These are phyloP conservation scores for Gastrolobium bilobum DNA, from an alignment of 306 rosid genomes.

Conservation along the genomic window DNA sequence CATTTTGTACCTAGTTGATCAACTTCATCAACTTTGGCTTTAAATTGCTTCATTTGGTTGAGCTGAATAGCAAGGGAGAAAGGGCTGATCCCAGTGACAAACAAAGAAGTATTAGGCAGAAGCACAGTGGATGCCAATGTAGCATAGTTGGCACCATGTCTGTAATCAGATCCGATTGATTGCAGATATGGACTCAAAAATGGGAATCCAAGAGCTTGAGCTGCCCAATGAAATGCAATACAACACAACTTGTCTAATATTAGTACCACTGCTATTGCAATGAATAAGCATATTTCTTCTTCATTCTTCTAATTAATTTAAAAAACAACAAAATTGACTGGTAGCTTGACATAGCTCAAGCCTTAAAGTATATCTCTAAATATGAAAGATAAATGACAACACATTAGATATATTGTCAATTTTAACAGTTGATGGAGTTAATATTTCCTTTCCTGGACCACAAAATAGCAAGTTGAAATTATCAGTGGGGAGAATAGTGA, in stretches of 20 bases:
- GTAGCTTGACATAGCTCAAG: background rate
- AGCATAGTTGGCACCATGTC: conserved; percentile 83
- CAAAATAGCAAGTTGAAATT: background rate
- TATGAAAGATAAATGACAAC: conserved; percentile 15
- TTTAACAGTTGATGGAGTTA: background rate
- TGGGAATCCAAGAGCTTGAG: conserved; percentile 78
- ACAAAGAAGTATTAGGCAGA: conserved; percentile 67
- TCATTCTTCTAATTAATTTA: background rate
- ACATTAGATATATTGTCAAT: background rate
- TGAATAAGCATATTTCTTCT: conserved; percentile 3
- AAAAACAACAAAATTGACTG: background rate
- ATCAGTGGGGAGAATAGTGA: background rate
- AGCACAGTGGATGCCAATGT: conserved; percentile 90
- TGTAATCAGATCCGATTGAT: conserved; percentile 74
- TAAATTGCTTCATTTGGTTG: conserved; percentile 70
- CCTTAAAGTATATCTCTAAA: background rate
- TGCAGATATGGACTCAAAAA: conserved; percentile 86
- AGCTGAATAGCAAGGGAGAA: conserved; percentile 91
- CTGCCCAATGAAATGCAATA: conserved; percentile 56
- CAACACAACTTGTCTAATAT: background rate
- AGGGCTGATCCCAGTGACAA: conserved; percentile 69
- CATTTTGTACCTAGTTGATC: conserved; percentile 57
- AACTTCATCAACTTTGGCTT: conserved; percentile 36
- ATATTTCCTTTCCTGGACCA: background rate
- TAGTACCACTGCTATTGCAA: conserved; percentile 13